Percentiles rank a stretch among this genome's conserved stretches.
phyloP scores from a whole-genome alignment of 768 basidiomycete genomes.

The Rhodotorula kratochvilovae region DNA sequence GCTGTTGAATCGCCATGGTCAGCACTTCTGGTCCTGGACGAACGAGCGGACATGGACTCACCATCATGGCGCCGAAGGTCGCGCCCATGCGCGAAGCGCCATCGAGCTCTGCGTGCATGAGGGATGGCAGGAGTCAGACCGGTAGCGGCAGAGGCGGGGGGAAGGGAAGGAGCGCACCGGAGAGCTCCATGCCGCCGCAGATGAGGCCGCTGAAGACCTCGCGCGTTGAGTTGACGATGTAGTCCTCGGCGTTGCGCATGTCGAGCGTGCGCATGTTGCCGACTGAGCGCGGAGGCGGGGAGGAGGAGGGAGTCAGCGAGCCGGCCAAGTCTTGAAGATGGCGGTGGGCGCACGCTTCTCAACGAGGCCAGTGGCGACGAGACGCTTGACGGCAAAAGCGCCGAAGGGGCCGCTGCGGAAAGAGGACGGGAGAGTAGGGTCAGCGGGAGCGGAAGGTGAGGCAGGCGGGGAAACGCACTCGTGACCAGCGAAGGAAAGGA shows the following conservation, averaged over 20 bases:
- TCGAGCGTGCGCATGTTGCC: conserved; percentile 76
- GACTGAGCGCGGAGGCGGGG: too few species aligned
- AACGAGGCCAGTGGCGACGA: conserved; percentile 65
- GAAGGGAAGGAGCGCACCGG: conserved; percentile 38
- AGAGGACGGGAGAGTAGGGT: not conserved
- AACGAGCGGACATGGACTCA: too few species aligned
- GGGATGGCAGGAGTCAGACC: not conserved
- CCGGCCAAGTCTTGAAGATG: too few species aligned
- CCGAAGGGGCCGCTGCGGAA: conserved; percentile 55
- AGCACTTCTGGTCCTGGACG: too few species aligned
- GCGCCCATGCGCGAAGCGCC: conserved; percentile 72
- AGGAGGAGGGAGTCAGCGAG: too few species aligned
- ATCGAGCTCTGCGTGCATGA: conserved; percentile 57
- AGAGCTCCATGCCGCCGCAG: conserved; percentile 68
- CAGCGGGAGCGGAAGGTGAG: not conserved
- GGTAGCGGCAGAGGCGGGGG: not conserved
- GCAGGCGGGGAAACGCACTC: conserved; percentile 54
- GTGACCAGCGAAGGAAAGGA: conserved; percentile 69
- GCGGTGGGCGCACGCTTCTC: conserved; percentile 56
- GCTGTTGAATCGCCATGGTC: too few species aligned
- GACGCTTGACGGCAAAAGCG: conserved; percentile 72
- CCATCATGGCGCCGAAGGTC: conserved; percentile 76
- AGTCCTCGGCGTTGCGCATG: conserved; percentile 76
- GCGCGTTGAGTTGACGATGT: conserved; percentile 47
- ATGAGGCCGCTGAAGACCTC: conserved; percentile 65